Evolutionary conservation across 2,329 filamentous ascomycete species (phyloP), one percentile per base, ranked within the genome.

Genomic region (Elsinoe arachidis): DNA sequence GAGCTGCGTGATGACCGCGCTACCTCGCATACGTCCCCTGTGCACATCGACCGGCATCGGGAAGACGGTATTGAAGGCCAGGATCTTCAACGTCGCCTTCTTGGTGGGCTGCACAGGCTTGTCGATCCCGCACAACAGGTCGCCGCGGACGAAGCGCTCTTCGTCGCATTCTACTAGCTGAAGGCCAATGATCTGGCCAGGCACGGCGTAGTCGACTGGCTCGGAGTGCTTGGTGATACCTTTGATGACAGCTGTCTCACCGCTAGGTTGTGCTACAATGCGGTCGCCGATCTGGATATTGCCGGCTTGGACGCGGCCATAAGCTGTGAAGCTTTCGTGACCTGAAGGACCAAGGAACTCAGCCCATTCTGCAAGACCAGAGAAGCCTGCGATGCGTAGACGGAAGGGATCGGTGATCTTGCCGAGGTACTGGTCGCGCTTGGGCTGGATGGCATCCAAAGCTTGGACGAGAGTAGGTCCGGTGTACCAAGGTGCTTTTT

Each of bases 11-110:
- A 99, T 87, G 49, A 82, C 81, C 0, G 88, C 93, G 0, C 88
- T 80, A 0, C 85, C 83, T 69, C 96, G 88, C 53, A 97, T 73
- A 7, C 90, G 80, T 0, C 93, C 93, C 17, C 90, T 79, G 69
- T 96, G 91, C 7, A 99, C 83, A 66, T 97, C 92, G 9, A 97
- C 82, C 21, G 83, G 82, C 82, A 92, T 93, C 0, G 92, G 92
- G 72, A 91, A 86, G 14, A 99, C 73, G 61, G 92, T 86, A 60
- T 96, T 90, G 66, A 97, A 95, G 0, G 91, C 90, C 57, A 96
- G 79, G 10, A 93, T 84, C 71, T 95, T 95, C 60, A 87, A 83
- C 1, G 82, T 88, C 65, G 97, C 91, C 0, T 77, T 80, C 58
- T 86, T 86, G 59, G 89, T 76, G 59, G 86, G 87, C 23, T 77